phyloP scores from a whole-genome alignment of 2,329 filamentous ascomycete species.

The Penicillium sp. region DNA sequence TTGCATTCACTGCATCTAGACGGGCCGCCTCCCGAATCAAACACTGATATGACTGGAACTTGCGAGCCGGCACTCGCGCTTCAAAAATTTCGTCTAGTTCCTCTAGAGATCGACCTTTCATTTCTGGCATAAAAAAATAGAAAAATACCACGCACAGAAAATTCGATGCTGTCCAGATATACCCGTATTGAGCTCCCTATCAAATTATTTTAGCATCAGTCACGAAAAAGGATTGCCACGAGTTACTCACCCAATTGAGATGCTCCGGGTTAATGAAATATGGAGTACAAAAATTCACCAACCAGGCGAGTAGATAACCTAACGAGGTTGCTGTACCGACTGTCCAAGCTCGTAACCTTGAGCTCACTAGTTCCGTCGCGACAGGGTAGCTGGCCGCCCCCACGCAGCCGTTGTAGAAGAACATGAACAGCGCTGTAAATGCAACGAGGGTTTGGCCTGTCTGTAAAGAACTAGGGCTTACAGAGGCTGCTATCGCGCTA shows the following conservation, averaged over 20 bases:
- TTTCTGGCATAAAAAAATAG: conserved; percentile 35
- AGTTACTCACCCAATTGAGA: conserved; percentile 35
- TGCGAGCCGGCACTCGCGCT: conserved; percentile 20
- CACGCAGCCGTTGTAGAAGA: conserved; percentile 40
- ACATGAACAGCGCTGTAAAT: conserved; percentile 42
- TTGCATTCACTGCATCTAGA: conserved; percentile 11
- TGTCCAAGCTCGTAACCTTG: conserved; percentile 40
- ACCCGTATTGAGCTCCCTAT: conserved; percentile 31
- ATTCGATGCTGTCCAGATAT: conserved; percentile 28
- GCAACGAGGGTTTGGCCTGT: conserved; percentile 35
- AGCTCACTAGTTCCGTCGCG: conserved; percentile 31
- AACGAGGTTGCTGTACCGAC: conserved; percentile 38
- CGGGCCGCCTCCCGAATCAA: conserved; percentile 18
- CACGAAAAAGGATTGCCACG: neutral
- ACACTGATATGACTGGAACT: conserved; percentile 23
- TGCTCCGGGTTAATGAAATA: conserved; percentile 46
- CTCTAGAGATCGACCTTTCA: conserved; percentile 37
- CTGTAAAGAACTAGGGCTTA: conserved; percentile 14
- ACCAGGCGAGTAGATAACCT: conserved; percentile 42
- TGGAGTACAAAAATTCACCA: conserved; percentile 41
- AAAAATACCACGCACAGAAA: conserved; percentile 23
- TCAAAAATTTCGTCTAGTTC: conserved; percentile 37
- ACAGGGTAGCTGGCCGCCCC: conserved; percentile 38
- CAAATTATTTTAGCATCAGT: neutral
- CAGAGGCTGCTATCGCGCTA: conserved; percentile 45